Conservation (phyloP, 257 asterid genomes). For the Solanum virginianum region DNA sequence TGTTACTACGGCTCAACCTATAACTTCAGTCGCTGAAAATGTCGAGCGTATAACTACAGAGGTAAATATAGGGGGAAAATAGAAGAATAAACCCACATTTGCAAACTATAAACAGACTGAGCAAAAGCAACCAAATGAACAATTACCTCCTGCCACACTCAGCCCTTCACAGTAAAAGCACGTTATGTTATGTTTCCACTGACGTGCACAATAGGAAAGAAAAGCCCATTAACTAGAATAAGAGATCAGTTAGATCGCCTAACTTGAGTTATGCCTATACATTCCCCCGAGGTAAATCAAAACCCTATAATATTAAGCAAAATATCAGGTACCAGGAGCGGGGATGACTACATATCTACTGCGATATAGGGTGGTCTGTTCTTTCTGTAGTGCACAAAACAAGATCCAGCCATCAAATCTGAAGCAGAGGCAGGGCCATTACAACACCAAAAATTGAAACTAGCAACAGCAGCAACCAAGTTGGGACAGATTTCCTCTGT, state of each 20-base stretch:
- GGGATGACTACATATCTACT: background rate
- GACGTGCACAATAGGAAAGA: background rate
- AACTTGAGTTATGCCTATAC: background rate
- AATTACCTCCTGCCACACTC: background rate
- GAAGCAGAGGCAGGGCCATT: constrained; percentile 92
- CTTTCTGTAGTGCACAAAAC: background rate
- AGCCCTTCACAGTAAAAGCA: background rate
- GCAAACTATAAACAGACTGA: background rate
- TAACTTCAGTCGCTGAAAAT: background rate
- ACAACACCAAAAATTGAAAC: constrained; percentile 57
- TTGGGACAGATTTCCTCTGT: constrained; percentile 41
- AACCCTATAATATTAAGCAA: background rate
- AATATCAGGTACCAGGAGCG: background rate
- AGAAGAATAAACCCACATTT: background rate
- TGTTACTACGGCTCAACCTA: background rate
- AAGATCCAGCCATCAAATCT: constrained; percentile 26
- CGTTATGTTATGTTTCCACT: background rate
- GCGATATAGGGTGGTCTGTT: background rate
- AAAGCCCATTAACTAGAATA: background rate
- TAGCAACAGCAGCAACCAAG: constrained; percentile 63
- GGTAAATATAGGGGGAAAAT: background rate
- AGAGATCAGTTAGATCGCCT: background rate
- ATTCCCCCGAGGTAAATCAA: background rate
- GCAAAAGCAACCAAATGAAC: background rate
- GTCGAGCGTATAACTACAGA: background rate